Base-by-base conservation (phyloP, 176 grass and related monocot species). In the Triticum urartu region DNA sequence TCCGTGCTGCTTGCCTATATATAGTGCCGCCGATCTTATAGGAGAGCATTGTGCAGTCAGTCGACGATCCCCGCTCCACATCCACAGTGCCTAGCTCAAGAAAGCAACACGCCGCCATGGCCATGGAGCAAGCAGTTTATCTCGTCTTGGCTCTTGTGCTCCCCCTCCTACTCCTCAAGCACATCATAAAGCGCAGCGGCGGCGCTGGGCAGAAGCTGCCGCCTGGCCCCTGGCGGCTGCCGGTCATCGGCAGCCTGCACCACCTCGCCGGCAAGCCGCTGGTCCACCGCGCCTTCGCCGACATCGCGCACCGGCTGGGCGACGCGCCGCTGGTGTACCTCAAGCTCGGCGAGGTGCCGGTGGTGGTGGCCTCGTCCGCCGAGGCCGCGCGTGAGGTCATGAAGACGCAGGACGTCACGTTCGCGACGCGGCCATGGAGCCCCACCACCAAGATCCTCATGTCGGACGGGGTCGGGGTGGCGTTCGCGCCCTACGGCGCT, bases 401-500 rank as follows among this genome's bases (percentile, higher is more conserved):
- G 72, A 75, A 50, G 24, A 18, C 24, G 22, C 72, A 75, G 42
- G 72, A 75, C 72, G 72, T 75, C 24, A 30, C 6, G 3, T 75
- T 75, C 42, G 72, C 72, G 0, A 26, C 72, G 3, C 42, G 72
- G 3, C 42, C 72, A 0, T 75, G 72, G 40, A 75, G 13, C 22
- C 72, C 72, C 11, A 75, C 72, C 7, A 48, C 22, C 42, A 50
- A 50, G 72, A 75, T 75, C 42, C 11, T 75, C 72, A 50, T 50
- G 72, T 75, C 72, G 7, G 72, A 24, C 22, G 72, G 42, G 7
- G 72, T 3, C 0, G 72, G 72, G 0, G 42, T 75, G 42, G 72
- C 40, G 3, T 86, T 90, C 63, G 70, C 78, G 36, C 88, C 63
- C 71, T 86, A 86, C 38, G 88, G 88, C 34, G 63, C 6, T 11